Percentiles rank a stretch among this genome's conserved stretches.
Evolutionary conservation across 148 eudicot species (phyloP).

Genomic region (Chenopodium formosanum): DNA sequence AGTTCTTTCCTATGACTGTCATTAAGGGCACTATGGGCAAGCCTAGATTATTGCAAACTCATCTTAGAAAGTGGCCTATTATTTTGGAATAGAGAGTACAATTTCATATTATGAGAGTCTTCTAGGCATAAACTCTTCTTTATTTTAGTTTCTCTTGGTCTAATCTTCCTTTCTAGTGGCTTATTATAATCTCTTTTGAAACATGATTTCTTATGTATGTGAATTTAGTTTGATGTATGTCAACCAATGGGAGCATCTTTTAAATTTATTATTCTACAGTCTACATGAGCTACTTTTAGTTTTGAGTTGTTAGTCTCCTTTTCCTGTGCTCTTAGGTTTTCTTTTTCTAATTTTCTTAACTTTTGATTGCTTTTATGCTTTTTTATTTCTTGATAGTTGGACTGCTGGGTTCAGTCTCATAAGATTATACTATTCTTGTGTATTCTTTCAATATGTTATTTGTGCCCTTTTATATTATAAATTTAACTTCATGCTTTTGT

Average conservation of each 20-base stretch:
- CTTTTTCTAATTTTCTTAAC: neutral
- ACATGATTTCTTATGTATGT: neutral
- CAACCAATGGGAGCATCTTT: neutral
- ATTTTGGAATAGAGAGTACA: neutral
- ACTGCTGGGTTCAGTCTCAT: neutral
- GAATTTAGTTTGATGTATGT: neutral
- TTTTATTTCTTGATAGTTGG: neutral
- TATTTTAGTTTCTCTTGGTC: neutral
- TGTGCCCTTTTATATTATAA: neutral
- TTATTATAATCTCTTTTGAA: neutral
- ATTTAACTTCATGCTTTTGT: neutral
- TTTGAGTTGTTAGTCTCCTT: neutral
- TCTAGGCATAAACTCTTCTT: neutral
- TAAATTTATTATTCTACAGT: neutral
- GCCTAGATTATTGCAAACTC: too few species aligned
- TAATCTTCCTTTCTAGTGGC: neutral
- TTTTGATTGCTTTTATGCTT: neutral
- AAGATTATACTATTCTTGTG: neutral
- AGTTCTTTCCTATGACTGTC: neutral
- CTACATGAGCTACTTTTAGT: neutral
- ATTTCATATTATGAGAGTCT: neutral
- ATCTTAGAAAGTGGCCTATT: neutral
- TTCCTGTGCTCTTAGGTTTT: neutral
- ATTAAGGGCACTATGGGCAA: neutral
- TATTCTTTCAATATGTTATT: neutral